Conservation (phyloP, 192 early-diverging fungal species). For the Dissophora ornata region DNA sequence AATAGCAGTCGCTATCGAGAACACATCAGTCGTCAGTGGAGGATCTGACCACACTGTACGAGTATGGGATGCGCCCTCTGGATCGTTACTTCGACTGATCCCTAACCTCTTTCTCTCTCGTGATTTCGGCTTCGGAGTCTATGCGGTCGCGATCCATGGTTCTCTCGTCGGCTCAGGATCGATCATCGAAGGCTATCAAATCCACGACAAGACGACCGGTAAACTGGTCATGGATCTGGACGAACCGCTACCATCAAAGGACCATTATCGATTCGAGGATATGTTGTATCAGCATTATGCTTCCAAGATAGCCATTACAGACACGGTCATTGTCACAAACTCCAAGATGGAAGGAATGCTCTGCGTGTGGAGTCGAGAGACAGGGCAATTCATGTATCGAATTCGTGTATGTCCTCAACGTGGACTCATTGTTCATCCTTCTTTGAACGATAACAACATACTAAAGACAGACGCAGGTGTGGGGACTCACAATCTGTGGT, state of each 20-base stretch:
- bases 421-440: too few species aligned
- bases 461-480: too few species aligned
- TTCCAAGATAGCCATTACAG: constrained; percentile 15
- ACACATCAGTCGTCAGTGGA: constrained; percentile 37
- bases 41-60: constrained; percentile 42
- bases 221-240: constrained; percentile 26
- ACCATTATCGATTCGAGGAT: constrained; percentile 26
- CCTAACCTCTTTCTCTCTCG: constrained; percentile 23
- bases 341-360: constrained; percentile 31
- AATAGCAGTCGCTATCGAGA: constrained; percentile 41
- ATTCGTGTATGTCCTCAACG: not conserved
- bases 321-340: constrained; percentile 37
- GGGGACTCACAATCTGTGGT: too few species aligned
- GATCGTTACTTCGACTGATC: constrained; percentile 3
- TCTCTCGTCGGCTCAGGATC: constrained; percentile 27
- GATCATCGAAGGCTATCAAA: constrained; percentile 33
- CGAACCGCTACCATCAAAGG: constrained; percentile 30
- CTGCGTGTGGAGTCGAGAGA: constrained; percentile 27
- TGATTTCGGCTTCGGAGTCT: constrained; percentile 28
- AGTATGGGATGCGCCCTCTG: constrained; percentile 41
- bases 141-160: constrained; percentile 21
- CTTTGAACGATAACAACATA: too few species aligned
- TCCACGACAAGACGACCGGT: constrained; percentile 20
- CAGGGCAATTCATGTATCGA: not conserved
- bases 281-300: constrained; percentile 33